Evolutionary conservation across 2,329 filamentous ascomycete genomes (phyloP).

Genomic region (Malbranchea zuffiana): DNA sequence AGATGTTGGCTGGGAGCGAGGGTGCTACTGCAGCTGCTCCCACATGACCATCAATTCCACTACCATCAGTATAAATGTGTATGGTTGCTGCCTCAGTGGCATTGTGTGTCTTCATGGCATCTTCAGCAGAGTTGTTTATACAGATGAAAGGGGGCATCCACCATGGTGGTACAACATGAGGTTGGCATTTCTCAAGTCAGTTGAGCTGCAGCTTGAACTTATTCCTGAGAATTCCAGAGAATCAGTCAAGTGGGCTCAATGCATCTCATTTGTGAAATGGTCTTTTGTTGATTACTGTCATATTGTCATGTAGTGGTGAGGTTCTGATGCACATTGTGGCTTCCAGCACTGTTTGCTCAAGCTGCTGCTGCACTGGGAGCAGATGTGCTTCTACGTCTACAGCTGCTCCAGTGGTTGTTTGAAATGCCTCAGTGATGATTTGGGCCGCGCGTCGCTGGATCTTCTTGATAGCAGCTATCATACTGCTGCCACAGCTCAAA

Average conservation of each 20-base stretch:
- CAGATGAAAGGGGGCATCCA: no score
- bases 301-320: slow-evolving; percentile 11
- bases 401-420: slow-evolving; percentile 16
- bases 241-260: no score
- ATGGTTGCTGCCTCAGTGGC: slow-evolving; percentile 10
- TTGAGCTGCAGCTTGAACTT: no score
- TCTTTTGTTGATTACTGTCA: no score
- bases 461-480: slow-evolving; percentile 8
- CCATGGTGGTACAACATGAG: no score
- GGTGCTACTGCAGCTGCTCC: slow-evolving; percentile 20
- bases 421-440: slow-evolving; percentile 21
- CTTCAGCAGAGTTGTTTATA: no score
- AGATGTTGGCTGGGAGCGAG: slow-evolving; percentile 7
- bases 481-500: slow-evolving; percentile 2
- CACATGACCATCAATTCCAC: slow-evolving; percentile 20
- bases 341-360: slow-evolving; percentile 18
- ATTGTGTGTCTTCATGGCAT: slow-evolving; percentile 14
- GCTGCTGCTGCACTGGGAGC: slow-evolving; percentile 16
- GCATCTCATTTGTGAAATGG: no score
- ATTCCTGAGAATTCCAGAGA: no score
- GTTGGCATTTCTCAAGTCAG: no score
- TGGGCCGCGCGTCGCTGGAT: slow-evolving; percentile 20
- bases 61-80: slow-evolving; percentile 18
- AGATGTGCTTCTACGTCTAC: slow-evolving; percentile 21
- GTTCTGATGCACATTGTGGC: slow-evolving; percentile 19